Evolutionary conservation across 768 basidiomycete genomes (phyloP).

Genomic region (Rubroboletus satanas): DNA sequence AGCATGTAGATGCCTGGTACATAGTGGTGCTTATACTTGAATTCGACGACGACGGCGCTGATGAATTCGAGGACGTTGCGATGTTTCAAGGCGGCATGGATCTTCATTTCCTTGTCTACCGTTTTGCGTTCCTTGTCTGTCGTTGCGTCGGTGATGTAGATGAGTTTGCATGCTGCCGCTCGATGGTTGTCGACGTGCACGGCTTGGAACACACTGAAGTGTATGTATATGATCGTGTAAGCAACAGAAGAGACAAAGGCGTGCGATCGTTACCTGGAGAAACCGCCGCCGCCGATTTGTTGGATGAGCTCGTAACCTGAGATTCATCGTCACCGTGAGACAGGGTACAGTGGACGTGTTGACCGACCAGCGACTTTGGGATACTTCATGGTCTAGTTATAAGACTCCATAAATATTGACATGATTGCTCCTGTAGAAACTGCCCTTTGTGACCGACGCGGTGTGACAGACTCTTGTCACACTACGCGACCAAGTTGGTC

Average conservation of each 20-base stretch:
- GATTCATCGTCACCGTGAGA: not conserved
- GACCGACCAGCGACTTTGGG: conserved; percentile 30
- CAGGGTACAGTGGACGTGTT: not conserved
- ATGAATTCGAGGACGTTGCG: conserved; percentile 79
- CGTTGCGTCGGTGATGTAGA: conserved; percentile 59
- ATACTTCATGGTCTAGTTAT: conserved; percentile 27
- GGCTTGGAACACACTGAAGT: conserved; percentile 74
- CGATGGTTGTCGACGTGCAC: conserved; percentile 61
- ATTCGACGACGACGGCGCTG: conserved; percentile 71
- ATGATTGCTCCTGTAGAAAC: not conserved
- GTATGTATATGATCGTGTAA: not conserved
- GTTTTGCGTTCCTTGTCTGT: conserved; percentile 70
- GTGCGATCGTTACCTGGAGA: conserved; percentile 57
- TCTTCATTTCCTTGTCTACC: conserved; percentile 88
- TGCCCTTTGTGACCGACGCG: conserved; percentile 24
- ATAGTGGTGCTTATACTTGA: conserved; percentile 51
- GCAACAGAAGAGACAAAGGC: not conserved
- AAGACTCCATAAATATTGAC: conserved; percentile 4
- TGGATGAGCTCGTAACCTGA: conserved; percentile 68
- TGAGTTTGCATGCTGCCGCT: conserved; percentile 86
- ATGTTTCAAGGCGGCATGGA: conserved; percentile 80
- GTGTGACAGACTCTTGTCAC: conserved; percentile 15
- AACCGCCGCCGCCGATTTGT: conserved; percentile 84
- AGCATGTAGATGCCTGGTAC: conserved; percentile 88
- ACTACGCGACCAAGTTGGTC: not conserved